Evolutionary conservation across 331 rosid genomes (phyloP).

Genomic region (Spiraea crenata): DNA sequence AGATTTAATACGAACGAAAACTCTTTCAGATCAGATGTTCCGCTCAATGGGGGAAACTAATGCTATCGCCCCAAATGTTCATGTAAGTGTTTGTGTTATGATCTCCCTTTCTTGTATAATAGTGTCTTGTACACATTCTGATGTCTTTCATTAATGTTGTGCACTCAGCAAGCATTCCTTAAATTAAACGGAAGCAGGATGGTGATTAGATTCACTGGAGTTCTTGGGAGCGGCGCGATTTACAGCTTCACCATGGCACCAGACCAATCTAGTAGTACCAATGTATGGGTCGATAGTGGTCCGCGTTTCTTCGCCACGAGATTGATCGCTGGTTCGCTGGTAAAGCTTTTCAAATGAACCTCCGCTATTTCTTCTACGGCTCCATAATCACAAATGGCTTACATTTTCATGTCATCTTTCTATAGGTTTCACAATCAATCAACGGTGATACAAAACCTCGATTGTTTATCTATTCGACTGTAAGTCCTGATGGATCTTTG

Average conservation of each 20-base stretch:
- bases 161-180: background rate
- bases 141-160: background rate
- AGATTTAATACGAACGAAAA: background rate
- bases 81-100: background rate
- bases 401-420: background rate
- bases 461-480: conserved; percentile 16
- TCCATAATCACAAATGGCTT: background rate
- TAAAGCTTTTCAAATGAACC: background rate
- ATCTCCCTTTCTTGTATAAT: background rate
- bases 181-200: background rate
- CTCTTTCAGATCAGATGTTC: background rate
- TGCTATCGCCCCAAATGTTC: background rate
- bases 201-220: background rate
- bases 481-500: background rate
- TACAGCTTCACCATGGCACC: background rate
- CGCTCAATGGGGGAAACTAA: background rate
- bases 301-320: background rate
- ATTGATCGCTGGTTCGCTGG: conserved; percentile 7
- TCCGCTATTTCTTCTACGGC: background rate
- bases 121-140: too few species aligned
- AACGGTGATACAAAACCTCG: background rate
- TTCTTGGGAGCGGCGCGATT: background rate
- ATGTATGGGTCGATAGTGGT: conserved; percentile 15
- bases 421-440: conserved; percentile 8
- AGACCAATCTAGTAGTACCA: conserved; percentile 2